Base-by-base conservation (phyloP, 306 rosid species). In the Corylus americana region DNA sequence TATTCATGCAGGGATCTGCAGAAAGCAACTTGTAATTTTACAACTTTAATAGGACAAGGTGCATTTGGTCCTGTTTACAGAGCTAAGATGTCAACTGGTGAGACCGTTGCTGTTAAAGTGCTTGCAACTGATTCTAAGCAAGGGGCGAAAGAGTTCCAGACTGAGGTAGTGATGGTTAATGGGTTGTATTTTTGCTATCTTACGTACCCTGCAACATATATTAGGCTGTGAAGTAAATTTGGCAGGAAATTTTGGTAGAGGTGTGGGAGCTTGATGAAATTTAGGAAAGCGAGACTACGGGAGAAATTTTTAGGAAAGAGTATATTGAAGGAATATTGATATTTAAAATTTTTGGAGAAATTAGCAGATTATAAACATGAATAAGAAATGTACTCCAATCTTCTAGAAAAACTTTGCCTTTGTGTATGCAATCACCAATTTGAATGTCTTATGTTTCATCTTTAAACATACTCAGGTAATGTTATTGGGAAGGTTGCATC, bases 11-110 rank as follows among this genome's bases (percentile, higher is more conserved):
- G 99, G 97, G 99, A 96, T 83, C 84, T 96, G 89, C 99, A 90
- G 77, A 96, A 93, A 72, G 99, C 94, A n/a, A 96, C 99, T 10
- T 76, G 53, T 83, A 91, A 96, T 78, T 96, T 96, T 78, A 96
- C 99, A 59, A 96, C 99, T 53, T 87, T 90, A 25, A 88, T 96
- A 80, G 99, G 99, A 77, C 97, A 96, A 84, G 99, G 99, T 50
- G 98, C 99, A 13, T 96, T 96, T 79, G 99, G 99, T 82, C 98
- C 96, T 77, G 99, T 96, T 81, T 96, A 91, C 84, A 96, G 81
- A 85, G 99, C 99, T 86, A 98, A 93, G 74, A 93, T 96, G 98
- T 86, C 87, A 18, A 91, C 96, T 1, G 98, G 98, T 0, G 99
- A 93, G 82, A 90, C 88, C 11, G 92, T 96, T 79, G 99, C 99